Evolutionary conservation across 1,284 basidiomycete species (phyloP).

Genomic region (Pseudozyma pruni): DNA sequence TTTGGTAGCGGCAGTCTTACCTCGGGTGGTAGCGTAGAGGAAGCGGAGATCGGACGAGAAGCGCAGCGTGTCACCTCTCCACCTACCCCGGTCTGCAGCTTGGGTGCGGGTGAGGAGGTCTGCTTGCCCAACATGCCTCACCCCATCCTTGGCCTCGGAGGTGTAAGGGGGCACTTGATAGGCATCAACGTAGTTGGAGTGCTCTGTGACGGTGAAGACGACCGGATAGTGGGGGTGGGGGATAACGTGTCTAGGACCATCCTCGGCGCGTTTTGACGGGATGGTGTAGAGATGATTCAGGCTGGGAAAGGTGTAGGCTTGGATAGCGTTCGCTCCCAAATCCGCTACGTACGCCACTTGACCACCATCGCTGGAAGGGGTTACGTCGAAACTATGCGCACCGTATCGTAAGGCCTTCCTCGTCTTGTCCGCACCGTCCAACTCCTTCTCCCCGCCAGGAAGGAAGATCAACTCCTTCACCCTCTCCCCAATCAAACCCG

Average conservation of each 20-base stretch:
- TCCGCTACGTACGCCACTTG: conserved; percentile 58
- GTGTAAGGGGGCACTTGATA: conserved; percentile 10
- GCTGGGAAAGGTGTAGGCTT: conserved; percentile 38
- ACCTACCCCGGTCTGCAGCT: conserved; percentile 15
- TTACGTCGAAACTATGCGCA: conserved; percentile 54
- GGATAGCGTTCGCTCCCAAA: conserved; percentile 58
- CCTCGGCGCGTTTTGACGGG: conserved; percentile 18
- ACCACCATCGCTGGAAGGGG: not conserved
- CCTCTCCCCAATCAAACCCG: conserved; percentile 38
- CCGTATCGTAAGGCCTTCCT: conserved; percentile 54
- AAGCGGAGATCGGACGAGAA: conserved; percentile 45
- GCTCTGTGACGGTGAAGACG: conserved; percentile 60
- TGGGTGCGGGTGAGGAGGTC: conserved; percentile 30
- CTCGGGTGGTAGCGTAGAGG: conserved; percentile 59
- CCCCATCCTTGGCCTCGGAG: not conserved
- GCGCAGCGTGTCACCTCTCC: conserved; percentile 61
- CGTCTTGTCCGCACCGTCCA: conserved; percentile 51
- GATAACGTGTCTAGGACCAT: conserved; percentile 62
- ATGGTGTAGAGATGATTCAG: conserved; percentile 37
- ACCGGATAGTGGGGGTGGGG: conserved; percentile 42
- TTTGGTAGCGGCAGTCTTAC: conserved; percentile 25
- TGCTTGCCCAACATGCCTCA: conserved; percentile 8
- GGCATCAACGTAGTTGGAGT: conserved; percentile 54
- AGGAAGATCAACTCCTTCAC: conserved; percentile 55
- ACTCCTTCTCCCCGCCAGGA: conserved; percentile 18